Base-by-base conservation (phyloP, 2,329 filamentous ascomycete genomes). In the Exophiala aquamarina region DNA sequence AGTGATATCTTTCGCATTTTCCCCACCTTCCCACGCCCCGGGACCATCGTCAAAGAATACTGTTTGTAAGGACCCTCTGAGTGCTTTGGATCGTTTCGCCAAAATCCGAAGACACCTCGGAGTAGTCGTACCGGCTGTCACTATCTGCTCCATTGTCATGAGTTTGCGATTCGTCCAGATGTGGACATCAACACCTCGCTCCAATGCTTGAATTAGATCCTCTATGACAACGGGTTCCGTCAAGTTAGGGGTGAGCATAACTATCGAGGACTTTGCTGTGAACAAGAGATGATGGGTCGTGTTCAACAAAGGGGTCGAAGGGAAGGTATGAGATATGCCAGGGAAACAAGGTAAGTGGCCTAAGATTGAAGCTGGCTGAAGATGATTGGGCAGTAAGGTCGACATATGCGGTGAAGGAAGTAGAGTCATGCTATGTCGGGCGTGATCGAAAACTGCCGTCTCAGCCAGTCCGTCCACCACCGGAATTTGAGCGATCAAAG, bases 111-210 rank as follows among this genome's bases (percentile, higher is more conserved):
- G 61, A 51, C 84, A 87, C 52, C 79, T 72, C 1, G 79, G 73
- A 0, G 88, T 92, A 0, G 84, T 88, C 0, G 84, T 90, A 0
- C 85, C 85, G 0, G 87, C 83, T 0, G 88, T 93, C 18, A 89
- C 71, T n/a, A 93, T 70, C 63, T 94, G 89, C 67, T 94, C 89
- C 21, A 88, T 67, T 13, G 87, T 62, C 87, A 90, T 91, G 74
- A 91, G 82, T 11, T 73, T 71, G 49, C 76, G 76, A 55, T 82
- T 84, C 0, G 86, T 89, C 5, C 86, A 71, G 34, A 91, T 76
- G 6, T 72, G 72, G 1, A 94, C 80, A 44, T 85, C 66, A 9
- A 93, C 78, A 1, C 87, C 86, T 1, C 86, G 76, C 3, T 67
- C 57, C 0, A 92, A 68, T 0, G 86, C 84, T 1, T 68, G 68